Conservation (phyloP, 306 rosid genomes). For the Morella rubra region DNA sequence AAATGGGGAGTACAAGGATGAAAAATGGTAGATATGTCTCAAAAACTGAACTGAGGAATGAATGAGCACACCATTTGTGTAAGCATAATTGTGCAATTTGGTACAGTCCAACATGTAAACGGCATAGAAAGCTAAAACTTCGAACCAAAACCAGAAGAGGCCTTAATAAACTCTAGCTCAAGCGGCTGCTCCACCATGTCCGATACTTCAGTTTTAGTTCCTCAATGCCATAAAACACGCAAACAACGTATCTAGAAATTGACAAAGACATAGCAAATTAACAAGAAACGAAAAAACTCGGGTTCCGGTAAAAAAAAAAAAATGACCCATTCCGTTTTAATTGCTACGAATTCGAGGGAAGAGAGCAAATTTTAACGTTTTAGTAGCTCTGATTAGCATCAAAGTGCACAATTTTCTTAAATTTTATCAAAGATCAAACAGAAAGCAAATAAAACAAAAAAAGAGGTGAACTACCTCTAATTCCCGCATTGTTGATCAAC, state of each 20-base stretch:
- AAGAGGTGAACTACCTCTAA: conserved; percentile 50
- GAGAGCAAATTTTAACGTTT: neutral
- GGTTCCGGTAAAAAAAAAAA: neutral
- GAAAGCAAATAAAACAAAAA: neutral
- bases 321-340: neutral
- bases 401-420: neutral
- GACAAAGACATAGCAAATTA: neutral
- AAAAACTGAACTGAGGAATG: neutral
- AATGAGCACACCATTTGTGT: too few species aligned
- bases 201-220: too few species aligned
- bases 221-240: too few species aligned
- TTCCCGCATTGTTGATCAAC: conserved; percentile 69
- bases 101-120: too few species aligned
- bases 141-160: neutral
- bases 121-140: too few species aligned
- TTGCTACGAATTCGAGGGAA: neutral
- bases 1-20: neutral
- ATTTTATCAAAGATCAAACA: neutral
- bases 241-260: neutral
- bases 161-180: neutral
- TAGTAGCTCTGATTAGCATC: neutral
- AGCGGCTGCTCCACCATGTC: neutral
- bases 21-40: neutral
- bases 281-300: neutral
- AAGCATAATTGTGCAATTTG: too few species aligned